A percentile compares a stretch with the other conserved stretches of the same genome.
These are phyloP conservation scores for Microascus cirrosus DNA, from an alignment of 2,329 filamentous ascomycete genomes.

Conservation along the genomic window DNA sequence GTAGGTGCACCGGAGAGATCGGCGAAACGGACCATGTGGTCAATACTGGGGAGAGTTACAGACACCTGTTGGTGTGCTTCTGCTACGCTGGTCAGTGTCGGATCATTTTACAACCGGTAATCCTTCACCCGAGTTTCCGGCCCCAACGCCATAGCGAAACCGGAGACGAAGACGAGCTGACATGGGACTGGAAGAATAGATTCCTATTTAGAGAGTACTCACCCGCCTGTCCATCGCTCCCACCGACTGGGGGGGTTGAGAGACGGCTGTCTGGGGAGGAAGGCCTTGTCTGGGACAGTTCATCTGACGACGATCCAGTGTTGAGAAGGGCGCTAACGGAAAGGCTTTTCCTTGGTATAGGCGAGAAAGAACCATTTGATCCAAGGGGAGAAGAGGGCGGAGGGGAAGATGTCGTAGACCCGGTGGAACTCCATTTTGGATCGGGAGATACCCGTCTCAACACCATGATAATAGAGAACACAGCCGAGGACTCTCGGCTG, in stretches of 20 bases:
- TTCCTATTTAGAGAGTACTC: neutral
- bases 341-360: neutral
- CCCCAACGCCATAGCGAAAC: neutral
- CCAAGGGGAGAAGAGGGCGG: neutral
- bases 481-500: neutral
- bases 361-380: constrained; percentile 2
- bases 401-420: neutral
- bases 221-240: neutral
- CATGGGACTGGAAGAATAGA: neutral
- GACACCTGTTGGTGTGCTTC: neutral
- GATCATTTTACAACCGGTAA: neutral
- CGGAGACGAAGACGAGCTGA: neutral
- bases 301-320: neutral
- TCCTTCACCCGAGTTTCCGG: neutral
- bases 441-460: neutral
- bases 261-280: neutral
- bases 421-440: neutral
- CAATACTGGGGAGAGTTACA: constrained; percentile 1
- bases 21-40: neutral
- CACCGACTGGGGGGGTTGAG: neutral
- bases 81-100: neutral
- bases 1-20: neutral
- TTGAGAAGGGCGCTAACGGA: constrained; percentile 3
- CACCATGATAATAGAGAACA: neutral
- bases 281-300: neutral